Evolutionary conservation across 1,284 basidiomycete species (phyloP), one percentile per base, ranked within the genome.

Genomic region (Cutaneotrichosporon arboriforme): DNA sequence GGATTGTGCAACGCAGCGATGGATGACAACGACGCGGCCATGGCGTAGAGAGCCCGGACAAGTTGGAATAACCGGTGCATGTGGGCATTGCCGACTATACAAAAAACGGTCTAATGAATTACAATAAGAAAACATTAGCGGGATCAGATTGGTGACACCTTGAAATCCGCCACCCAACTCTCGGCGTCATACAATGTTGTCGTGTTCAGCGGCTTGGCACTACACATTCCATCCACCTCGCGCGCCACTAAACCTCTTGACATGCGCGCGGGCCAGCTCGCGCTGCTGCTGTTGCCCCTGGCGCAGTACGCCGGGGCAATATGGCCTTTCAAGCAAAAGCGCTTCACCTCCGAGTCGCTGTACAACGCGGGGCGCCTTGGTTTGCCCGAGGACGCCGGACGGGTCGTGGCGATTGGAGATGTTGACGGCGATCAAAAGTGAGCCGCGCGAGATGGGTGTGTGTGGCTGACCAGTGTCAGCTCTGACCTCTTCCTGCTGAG

Each of bases 391-490:
- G 80, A 70, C 17, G 83, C 82, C 20, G 72, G 70, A 4, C 81
- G 87, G 52, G 81, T 96, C 23, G 81, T 89, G 45, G 93, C 92
- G 2, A 87, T 92, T 66, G 94, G 90, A 26, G 94, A 98, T 76
- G 93, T 90, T 72, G 85, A 97, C 70, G 92, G 88, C 4, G 92
- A 97, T 73, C 91, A 96, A 69, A 88, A 88, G 90, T 94, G 70
- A 72, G 87, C 77, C 2, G 10, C 17, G 44, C 47, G 43, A 36
- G 55, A 51, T 54, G 18, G 44, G 23, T 63, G 10, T 5, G 17
- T 31, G 23, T 35, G n/a, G 37, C 39, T 56, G 22, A 52, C 48
- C 22, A 18, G n/a, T 36, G 7, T 35, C 63, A 92, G 90, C 67
- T 72, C 90, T 56, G 94, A 98, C 72, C 77, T 92, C 4, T 79